These are phyloP conservation scores for Globisporangium solare DNA, from an alignment of 352 stramenopile species.

Conservation along the genomic window DNA sequence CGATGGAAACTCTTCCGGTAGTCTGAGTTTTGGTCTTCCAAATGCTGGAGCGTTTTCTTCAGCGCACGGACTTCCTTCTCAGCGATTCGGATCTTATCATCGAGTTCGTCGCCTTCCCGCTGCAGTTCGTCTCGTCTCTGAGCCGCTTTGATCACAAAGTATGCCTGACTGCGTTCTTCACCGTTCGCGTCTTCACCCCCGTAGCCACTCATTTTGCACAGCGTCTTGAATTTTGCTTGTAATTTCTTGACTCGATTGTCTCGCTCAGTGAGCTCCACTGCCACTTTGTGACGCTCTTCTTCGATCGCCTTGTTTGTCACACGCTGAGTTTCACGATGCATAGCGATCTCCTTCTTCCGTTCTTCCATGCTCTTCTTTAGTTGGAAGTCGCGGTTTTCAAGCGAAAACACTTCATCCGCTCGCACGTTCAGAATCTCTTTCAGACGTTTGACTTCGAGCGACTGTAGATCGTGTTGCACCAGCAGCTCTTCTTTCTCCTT, in stretches of 20 bases:
- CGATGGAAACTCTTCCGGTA: conserved; percentile 93
- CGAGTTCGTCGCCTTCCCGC: conserved; percentile 92
- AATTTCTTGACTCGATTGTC: conserved; percentile 87
- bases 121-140: conserved; percentile 95
- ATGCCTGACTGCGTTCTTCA: conserved; percentile 89
- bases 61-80: conserved; percentile 92
- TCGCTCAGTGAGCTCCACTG: conserved; percentile 88
- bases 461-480: conserved; percentile 92
- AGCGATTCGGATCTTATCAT: conserved; percentile 91
- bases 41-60: conserved; percentile 90
- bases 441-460: conserved; percentile 91
- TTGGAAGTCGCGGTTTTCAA: conserved; percentile 94
- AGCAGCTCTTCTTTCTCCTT: conserved; percentile 91
- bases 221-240: conserved; percentile 93
- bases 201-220: conserved; percentile 74
- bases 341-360: conserved; percentile 87
- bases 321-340: conserved; percentile 88
- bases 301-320: conserved; percentile 85
- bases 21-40: conserved; percentile 92
- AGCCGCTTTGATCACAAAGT: conserved; percentile 95
- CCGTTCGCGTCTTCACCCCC: conserved; percentile 60
- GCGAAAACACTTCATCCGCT: conserved; percentile 89
- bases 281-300: conserved; percentile 92
- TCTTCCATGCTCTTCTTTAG: conserved; percentile 93
- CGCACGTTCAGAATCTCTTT: conserved; percentile 85